These are phyloP conservation scores for Leishmania tarentolae DNA, from an alignment of 208 protist species.

Conservation along the genomic window DNA sequence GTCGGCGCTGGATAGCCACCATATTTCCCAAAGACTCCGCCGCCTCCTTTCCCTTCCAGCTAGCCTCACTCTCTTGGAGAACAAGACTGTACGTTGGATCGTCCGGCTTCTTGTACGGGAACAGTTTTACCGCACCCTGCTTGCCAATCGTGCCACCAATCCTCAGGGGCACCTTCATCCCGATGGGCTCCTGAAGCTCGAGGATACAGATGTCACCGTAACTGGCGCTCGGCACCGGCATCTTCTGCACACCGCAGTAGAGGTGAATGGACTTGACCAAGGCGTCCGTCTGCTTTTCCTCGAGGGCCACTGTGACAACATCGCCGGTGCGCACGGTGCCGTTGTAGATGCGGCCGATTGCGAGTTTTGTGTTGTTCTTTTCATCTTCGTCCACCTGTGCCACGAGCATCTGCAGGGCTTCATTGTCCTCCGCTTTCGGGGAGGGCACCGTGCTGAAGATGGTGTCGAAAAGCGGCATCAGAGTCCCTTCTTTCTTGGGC, in stretches of 20 bases:
- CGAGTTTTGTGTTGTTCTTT: conserved; percentile 75
- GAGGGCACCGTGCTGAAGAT: conserved; percentile 91
- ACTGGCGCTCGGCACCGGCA: conserved; percentile 56
- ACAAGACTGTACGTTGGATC: conserved; percentile 95
- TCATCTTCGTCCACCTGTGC: conserved; percentile 94
- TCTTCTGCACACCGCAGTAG: conserved; percentile 84
- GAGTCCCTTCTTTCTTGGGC: conserved; percentile 69
- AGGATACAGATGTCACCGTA: conserved; percentile 90
- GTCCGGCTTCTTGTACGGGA: conserved; percentile 93
- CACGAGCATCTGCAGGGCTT: conserved; percentile 94
- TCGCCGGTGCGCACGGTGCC: conserved; percentile 89
- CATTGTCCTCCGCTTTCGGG: conserved; percentile 46
- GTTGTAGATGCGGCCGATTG: conserved; percentile 93
- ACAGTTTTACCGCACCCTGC: conserved; percentile 64
- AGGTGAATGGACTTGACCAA: conserved; percentile 87
- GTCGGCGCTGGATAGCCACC: conserved; percentile 62
- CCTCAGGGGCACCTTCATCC: conserved; percentile 86
- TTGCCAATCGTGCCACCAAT: conserved; percentile 87
- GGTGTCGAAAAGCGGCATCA: conserved; percentile 94
- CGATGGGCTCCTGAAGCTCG: conserved; percentile 82
- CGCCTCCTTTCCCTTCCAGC: conserved; percentile 91
- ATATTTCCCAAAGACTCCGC: conserved; percentile 79
- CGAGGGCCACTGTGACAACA: conserved; percentile 81
- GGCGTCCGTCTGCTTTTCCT: conserved; percentile 85
- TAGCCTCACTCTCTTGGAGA: conserved; percentile 89